phyloP scores from a whole-genome alignment of 306 rosid species.

The Trichosanthes truncata region DNA sequence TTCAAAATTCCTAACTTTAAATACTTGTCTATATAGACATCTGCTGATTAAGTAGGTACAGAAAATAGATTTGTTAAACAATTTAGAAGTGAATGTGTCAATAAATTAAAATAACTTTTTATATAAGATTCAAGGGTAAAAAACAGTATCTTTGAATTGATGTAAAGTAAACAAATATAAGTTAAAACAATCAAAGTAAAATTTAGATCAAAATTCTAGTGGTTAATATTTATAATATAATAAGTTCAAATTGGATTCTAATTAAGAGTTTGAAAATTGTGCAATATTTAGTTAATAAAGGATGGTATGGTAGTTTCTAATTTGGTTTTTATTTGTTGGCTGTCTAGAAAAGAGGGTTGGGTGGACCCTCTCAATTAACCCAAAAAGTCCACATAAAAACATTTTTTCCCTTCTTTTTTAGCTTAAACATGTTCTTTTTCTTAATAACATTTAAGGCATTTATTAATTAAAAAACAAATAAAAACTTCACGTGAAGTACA shows the following conservation, averaged over 20 bases:
- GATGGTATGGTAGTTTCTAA: not conserved
- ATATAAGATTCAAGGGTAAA: not conserved
- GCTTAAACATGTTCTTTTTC: not conserved
- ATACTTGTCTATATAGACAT: not conserved
- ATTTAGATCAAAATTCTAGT: not conserved
- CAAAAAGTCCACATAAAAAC: not conserved
- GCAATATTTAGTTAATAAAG: not conserved
- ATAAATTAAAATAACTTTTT: no score
- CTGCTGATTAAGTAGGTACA: not conserved
- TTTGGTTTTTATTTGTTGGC: not conserved
- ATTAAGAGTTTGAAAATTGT: not conserved
- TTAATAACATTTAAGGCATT: not conserved
- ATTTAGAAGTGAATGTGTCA: no score
- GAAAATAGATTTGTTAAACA: no score
- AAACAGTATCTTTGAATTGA: not conserved
- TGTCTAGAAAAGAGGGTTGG: not conserved
- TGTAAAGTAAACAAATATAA: not conserved
- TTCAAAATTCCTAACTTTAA: not conserved
- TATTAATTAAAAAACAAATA: not conserved
- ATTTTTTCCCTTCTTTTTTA: not conserved
- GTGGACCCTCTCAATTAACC: not conserved
- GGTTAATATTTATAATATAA: not conserved
- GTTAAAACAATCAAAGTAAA: not conserved
- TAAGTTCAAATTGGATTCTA: not conserved
- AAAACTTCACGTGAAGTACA: not conserved